phyloP scores from a whole-genome alignment of 139 green algal species.

The Deuterostichococcus epilithicus region DNA sequence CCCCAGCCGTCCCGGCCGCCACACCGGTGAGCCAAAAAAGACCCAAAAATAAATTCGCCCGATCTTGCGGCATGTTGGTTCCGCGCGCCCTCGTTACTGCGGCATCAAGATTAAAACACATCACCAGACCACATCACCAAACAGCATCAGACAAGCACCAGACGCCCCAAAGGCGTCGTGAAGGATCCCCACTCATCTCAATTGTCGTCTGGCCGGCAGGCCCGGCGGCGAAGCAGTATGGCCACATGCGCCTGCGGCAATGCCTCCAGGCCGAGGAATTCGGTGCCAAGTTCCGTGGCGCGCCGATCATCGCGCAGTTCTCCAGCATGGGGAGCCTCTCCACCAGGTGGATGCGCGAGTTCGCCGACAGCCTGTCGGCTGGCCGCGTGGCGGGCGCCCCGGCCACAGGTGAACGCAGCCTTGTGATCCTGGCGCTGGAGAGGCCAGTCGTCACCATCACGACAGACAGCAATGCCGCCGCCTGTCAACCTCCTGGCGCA shows the following conservation, averaged over 20 bases:
- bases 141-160: no score
- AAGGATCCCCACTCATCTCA: no score
- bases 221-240: slow-evolving; percentile 35
- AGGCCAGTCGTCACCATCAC: no score
- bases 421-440: no score
- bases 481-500: no score
- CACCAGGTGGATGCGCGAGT: slow-evolving; percentile 62
- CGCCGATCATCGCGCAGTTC: slow-evolving; percentile 62
- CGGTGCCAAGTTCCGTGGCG: slow-evolving; percentile 10
- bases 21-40: slow-evolving; percentile 30
- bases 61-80: no score
- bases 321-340: slow-evolving; percentile 61
- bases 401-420: neutral
- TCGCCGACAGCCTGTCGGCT: slow-evolving; percentile 46
- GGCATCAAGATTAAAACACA: no score
- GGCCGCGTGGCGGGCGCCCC: slow-evolving; percentile 12
- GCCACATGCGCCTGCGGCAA: slow-evolving; percentile 60
- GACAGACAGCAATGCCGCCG: no score
- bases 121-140: no score
- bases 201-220: no score
- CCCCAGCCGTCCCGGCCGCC: slow-evolving; percentile 47
- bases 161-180: neutral
- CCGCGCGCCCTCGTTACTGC: no score
- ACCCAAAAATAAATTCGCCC: no score
- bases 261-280: slow-evolving; percentile 47